Conservation (phyloP, 441 rosid species). For the Adansonia grandidieri region DNA sequence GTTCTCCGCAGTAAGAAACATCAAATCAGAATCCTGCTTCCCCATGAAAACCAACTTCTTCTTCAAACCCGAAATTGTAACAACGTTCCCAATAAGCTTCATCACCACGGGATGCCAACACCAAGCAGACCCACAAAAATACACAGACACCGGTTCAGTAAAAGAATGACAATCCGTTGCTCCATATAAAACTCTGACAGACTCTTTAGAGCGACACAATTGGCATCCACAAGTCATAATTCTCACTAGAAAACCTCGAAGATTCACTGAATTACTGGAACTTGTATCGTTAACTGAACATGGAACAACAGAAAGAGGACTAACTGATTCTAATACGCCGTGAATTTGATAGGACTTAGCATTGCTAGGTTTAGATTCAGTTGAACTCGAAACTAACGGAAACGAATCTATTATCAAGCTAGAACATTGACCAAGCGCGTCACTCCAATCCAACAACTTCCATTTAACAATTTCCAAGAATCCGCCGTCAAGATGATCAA, state of each 20-base stretch:
- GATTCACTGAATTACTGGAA: slow-evolving; percentile 36
- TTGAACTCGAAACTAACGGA: slow-evolving; percentile 43
- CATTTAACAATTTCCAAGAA: slow-evolving; percentile 84
- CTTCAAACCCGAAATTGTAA: slow-evolving; percentile 60
- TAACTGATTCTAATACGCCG: slow-evolving; percentile 64
- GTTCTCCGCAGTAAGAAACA: slow-evolving; percentile 56
- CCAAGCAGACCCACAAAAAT: slow-evolving; percentile 63
- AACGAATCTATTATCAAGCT: slow-evolving; percentile 40
- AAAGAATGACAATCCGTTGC: slow-evolving; percentile 42
- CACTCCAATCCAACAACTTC: slow-evolving; percentile 40
- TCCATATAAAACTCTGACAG: slow-evolving; percentile 19
- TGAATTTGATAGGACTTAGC: slow-evolving; percentile 52
- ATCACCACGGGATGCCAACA: slow-evolving; percentile 74
- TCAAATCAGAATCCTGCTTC: slow-evolving; percentile 54
- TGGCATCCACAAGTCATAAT: slow-evolving; percentile 66
- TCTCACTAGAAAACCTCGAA: slow-evolving; percentile 65
- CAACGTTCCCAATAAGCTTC: slow-evolving; percentile 60
- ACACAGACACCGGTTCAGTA: slow-evolving; percentile 49
- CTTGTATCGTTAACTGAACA: slow-evolving; percentile 42
- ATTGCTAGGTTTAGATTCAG: slow-evolving; percentile 35
- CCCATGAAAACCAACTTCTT: slow-evolving; percentile 65
- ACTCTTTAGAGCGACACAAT: slow-evolving; percentile 38
- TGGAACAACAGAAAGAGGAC: slow-evolving; percentile 76
- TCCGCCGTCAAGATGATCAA: slow-evolving; percentile 51
- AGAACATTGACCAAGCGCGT: slow-evolving; percentile 37